Percentiles rank a stretch among this genome's conserved stretches.
phyloP scores from a whole-genome alignment of 345 rosid genomes.

The Hibiscus trionum region DNA sequence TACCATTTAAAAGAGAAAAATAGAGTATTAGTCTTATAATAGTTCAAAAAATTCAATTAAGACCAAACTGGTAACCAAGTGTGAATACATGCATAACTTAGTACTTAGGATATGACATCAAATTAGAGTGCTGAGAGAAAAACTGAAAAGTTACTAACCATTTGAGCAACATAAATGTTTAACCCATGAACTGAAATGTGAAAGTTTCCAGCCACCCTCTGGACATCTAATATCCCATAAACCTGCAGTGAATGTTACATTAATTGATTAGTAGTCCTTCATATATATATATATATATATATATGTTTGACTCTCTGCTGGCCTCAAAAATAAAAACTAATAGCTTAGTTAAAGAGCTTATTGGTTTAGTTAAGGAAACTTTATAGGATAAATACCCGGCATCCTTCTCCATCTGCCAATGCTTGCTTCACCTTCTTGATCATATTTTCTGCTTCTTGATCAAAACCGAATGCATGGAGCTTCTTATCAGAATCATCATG shows the following conservation, averaged over 20 bases:
- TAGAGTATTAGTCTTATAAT: neutral
- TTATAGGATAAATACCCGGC: constrained; percentile 53
- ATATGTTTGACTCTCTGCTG: neutral
- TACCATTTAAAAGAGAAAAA: neutral
- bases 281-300: neutral
- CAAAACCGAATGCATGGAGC: constrained; percentile 53
- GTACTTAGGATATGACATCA: neutral
- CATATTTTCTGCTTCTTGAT: constrained; percentile 73
- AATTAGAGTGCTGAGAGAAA: neutral
- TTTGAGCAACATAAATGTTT: constrained; percentile 90
- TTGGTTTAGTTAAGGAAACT: neutral
- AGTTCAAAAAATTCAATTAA: neutral
- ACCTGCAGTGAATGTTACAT: constrained; percentile 43
- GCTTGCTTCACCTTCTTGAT: constrained; percentile 91
- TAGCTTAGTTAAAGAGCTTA: neutral
- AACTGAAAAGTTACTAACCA: constrained; percentile 38
- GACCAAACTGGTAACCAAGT: neutral
- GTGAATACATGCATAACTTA: neutral
- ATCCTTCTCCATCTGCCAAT: constrained; percentile 80
- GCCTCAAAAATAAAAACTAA: neutral
- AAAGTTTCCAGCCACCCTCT: constrained; percentile 98
- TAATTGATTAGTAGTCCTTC: constrained; percentile 9
- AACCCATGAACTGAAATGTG: constrained; percentile 95
- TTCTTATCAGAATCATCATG: constrained; percentile 45
- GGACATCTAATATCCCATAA: constrained; percentile 88